phyloP scores from a whole-genome alignment of 2,329 filamentous ascomycete genomes.

The Teratosphaeria epicoccoides region DNA sequence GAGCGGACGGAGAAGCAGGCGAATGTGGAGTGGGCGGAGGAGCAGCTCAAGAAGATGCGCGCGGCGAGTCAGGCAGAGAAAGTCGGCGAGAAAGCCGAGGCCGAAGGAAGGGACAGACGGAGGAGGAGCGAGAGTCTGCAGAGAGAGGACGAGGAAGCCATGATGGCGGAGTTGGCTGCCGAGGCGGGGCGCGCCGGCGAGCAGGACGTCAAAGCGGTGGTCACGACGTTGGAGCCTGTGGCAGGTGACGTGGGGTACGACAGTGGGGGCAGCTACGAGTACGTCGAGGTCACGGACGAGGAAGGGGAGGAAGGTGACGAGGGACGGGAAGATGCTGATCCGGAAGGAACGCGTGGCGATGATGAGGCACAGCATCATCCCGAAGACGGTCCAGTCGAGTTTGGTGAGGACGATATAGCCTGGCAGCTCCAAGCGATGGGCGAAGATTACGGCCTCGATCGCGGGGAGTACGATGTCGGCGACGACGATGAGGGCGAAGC shows the following conservation, averaged over 20 bases:
- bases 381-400: constrained; percentile 58
- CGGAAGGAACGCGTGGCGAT: constrained; percentile 53
- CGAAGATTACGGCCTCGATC: constrained; percentile 67
- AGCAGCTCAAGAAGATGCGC: constrained; percentile 21
- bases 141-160: constrained; percentile 25
- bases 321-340: constrained; percentile 29
- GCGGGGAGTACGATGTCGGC: constrained; percentile 63
- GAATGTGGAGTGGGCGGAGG: constrained; percentile 25
- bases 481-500: constrained; percentile 51
- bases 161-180: constrained; percentile 23
- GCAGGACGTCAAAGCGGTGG: constrained; percentile 56
- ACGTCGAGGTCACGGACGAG: constrained; percentile 59
- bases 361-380: constrained; percentile 46
- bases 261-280: constrained; percentile 62
- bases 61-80: constrained; percentile 11
- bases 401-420: constrained; percentile 88
- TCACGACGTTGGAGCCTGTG: constrained; percentile 21
- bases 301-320: constrained; percentile 37
- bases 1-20: constrained; percentile 44
- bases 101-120: constrained; percentile 10
- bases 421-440: constrained; percentile 86
- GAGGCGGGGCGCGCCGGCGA: constrained; percentile 25
- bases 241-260: constrained; percentile 37
- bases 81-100: constrained; percentile 12
- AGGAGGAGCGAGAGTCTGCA: constrained; percentile 24